A percentile compares a stretch with the other conserved stretches of the same genome.
Conservation (phyloP, 2,329 filamentous ascomycete species). For the Cladorrhinum sp. region DNA sequence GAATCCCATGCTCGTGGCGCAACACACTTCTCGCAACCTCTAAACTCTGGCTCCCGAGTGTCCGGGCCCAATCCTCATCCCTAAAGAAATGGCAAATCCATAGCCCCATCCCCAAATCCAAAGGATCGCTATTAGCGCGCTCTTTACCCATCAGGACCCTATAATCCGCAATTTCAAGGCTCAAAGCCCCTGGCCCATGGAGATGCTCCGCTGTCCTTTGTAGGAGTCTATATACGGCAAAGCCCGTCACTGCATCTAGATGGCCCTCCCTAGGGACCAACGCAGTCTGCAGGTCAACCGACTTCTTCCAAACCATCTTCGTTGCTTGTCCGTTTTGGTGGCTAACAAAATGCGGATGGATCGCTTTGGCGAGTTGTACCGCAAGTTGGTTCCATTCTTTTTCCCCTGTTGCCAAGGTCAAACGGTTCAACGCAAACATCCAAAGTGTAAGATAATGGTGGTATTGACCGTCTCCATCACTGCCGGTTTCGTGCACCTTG, state of each 20-base stretch:
- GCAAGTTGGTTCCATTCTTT: constrained; percentile 48
- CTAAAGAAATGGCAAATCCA: constrained; percentile 54
- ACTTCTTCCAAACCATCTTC: constrained; percentile 56
- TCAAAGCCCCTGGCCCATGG: constrained; percentile 33
- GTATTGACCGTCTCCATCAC: constrained; percentile 58
- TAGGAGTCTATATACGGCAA: constrained; percentile 47
- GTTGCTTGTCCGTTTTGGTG: constrained; percentile 17
- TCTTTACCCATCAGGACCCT: constrained; percentile 44
- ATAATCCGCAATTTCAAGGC: constrained; percentile 52
- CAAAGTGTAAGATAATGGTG: constrained; percentile 60
- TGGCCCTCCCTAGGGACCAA: constrained; percentile 52
- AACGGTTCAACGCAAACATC: constrained; percentile 60
- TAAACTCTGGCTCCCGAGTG: constrained; percentile 34
- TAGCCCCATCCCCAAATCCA: constrained; percentile 59
- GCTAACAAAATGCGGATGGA: constrained; percentile 51
- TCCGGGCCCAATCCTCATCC: constrained; percentile 47
- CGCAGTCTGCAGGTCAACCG: constrained; percentile 44
- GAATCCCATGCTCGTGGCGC: constrained; percentile 18
- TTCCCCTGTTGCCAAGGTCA: constrained; percentile 46
- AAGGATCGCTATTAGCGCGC: constrained; percentile 45
- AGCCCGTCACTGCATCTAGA: constrained; percentile 54
- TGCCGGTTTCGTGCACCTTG: constrained; percentile 46
- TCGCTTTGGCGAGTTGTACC: constrained; percentile 48
- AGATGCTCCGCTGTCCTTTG: constrained; percentile 38
- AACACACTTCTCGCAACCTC: constrained; percentile 29